A percentile compares a stretch with the other conserved stretches of the same genome.
These are phyloP conservation scores for Panicum virgatum DNA, from an alignment of 202 grass and related monocot species.

Conservation along the genomic window DNA sequence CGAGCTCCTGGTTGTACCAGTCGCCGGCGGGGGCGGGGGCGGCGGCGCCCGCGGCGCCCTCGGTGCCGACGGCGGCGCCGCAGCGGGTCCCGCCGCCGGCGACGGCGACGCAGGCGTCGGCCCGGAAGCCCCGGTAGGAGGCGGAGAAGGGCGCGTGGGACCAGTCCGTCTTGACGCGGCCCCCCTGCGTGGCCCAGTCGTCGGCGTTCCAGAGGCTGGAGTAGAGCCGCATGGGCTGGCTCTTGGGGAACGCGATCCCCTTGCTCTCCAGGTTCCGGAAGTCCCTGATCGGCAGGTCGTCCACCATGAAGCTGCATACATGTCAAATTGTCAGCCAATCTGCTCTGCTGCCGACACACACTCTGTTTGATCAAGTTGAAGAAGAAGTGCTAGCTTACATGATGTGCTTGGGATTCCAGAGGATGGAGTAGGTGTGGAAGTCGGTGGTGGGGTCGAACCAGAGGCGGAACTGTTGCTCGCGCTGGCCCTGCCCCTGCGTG, in stretches of 20 bases:
- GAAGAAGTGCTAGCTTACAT: constrained; percentile 46
- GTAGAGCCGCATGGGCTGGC: constrained; percentile 78
- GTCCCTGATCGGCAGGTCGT: constrained; percentile 82
- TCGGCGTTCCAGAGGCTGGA: constrained; percentile 90
- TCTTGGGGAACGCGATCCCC: constrained; percentile 80
- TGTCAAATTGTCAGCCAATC: not conserved
- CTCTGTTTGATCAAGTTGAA: not conserved
- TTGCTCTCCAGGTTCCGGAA: constrained; percentile 71
- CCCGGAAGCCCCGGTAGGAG: constrained; percentile 52
- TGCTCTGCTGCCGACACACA: too few relatives aligned
- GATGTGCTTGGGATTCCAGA: constrained; percentile 96
- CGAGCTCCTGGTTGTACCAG: constrained; percentile 86
- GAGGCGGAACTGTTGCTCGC: constrained; percentile 90
- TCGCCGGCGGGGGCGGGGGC: constrained; percentile 26
- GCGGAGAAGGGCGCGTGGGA: constrained; percentile 70
- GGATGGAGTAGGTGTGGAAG: constrained; percentile 91
- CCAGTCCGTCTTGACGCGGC: constrained; percentile 90
- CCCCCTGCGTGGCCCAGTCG: constrained; percentile 92
- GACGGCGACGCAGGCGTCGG: constrained; percentile 63
- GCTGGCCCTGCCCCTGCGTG: constrained; percentile 73
- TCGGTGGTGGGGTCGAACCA: constrained; percentile 92
- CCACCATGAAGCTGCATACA: constrained; percentile 75
- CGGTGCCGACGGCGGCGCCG: constrained; percentile 41
- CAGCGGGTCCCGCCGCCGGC: constrained; percentile 45
- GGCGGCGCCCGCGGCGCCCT: not conserved